These are phyloP conservation scores for Podaxis rugospora DNA, from an alignment of 768 basidiomycete species.

Conservation along the genomic window DNA sequence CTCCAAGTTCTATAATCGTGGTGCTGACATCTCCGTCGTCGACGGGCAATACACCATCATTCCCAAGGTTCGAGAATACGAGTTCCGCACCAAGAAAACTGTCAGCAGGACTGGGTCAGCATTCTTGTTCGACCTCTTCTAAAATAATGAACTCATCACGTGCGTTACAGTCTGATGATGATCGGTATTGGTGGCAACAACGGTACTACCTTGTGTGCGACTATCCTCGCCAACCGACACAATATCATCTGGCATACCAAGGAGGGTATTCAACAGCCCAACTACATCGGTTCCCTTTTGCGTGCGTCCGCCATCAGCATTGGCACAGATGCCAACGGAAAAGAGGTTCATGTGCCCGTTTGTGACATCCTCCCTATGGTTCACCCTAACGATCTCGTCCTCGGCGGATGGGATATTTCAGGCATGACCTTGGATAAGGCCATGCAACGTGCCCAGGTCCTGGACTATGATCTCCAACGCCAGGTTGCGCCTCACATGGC, in stretches of 20 bases:
- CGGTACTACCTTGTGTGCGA: conserved; percentile 89
- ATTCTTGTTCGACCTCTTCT: conserved; percentile 9
- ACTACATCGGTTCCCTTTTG: conserved; percentile 96
- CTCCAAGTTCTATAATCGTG: conserved; percentile 77
- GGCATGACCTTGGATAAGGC: conserved; percentile 80
- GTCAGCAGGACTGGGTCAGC: conserved; percentile 87
- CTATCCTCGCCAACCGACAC: conserved; percentile 93
- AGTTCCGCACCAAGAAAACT: conserved; percentile 86
- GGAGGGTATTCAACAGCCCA: conserved; percentile 85
- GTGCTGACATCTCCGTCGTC: conserved; percentile 62
- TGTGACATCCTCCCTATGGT: conserved; percentile 95
- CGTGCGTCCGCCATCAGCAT: conserved; percentile 94
- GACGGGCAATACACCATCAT: conserved; percentile 76
- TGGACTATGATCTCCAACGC: conserved; percentile 95
- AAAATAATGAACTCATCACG: conserved; percentile 13
- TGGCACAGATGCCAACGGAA: conserved; percentile 76
- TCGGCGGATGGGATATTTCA: conserved; percentile 99
- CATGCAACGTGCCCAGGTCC: conserved; percentile 89
- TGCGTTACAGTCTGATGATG: conserved; percentile 76
- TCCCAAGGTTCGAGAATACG: conserved; percentile 75
- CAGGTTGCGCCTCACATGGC: conserved; percentile 89
- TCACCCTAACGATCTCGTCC: conserved; percentile 96
- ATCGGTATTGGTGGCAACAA: conserved; percentile 98
- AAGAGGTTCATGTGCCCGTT: conserved; percentile 90
- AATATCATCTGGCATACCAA: conserved; percentile 95